These are phyloP conservation scores for Sporothrix protearum DNA, from an alignment of 2,329 filamentous ascomycete species.

Conservation along the genomic window DNA sequence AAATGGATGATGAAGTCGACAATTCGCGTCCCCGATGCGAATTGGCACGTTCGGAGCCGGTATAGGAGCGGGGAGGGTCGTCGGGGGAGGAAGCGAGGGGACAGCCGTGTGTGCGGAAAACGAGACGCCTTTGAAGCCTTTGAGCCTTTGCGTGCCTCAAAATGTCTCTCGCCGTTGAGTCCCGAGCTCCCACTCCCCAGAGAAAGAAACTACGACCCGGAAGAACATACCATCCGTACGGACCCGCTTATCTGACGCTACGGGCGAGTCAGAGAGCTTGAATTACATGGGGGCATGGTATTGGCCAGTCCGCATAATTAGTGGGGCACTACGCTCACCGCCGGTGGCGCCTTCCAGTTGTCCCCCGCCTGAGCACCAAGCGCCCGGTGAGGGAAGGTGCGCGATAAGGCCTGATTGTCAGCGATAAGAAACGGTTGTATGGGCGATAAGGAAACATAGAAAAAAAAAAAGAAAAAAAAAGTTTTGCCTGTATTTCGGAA, in stretches of 20 bases:
- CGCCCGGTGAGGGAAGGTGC: not conserved
- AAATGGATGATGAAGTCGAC: not conserved
- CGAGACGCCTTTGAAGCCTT: constrained; percentile 6
- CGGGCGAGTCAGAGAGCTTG: constrained; percentile 27
- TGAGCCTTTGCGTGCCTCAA: constrained; percentile 17
- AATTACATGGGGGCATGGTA: constrained; percentile 25
- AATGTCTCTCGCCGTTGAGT: constrained; percentile 26
- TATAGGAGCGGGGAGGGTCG: constrained; percentile 7
- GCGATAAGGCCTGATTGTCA: not conserved
- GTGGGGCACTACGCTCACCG: not conserved
- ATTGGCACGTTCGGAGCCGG: constrained; percentile 31
- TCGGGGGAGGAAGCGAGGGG: constrained; percentile 1
- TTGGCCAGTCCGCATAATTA: constrained; percentile 19
- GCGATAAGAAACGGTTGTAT: no score
- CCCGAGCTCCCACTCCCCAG: constrained; percentile 26
- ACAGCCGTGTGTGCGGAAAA: constrained; percentile 20
- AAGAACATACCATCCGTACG: constrained; percentile 24
- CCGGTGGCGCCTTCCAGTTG: not conserved
- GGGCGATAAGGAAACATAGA: no score
- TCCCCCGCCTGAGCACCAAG: constrained; percentile 7
- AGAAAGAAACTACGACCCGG: constrained; percentile 23
- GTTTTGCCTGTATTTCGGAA: not conserved
- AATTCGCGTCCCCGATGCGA: constrained; percentile 34
- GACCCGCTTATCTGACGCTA: constrained; percentile 20
- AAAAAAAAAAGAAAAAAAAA: no score